These are phyloP conservation scores for Endothia cerciana DNA, from an alignment of 2,329 filamentous ascomycete genomes.

Conservation along the genomic window DNA sequence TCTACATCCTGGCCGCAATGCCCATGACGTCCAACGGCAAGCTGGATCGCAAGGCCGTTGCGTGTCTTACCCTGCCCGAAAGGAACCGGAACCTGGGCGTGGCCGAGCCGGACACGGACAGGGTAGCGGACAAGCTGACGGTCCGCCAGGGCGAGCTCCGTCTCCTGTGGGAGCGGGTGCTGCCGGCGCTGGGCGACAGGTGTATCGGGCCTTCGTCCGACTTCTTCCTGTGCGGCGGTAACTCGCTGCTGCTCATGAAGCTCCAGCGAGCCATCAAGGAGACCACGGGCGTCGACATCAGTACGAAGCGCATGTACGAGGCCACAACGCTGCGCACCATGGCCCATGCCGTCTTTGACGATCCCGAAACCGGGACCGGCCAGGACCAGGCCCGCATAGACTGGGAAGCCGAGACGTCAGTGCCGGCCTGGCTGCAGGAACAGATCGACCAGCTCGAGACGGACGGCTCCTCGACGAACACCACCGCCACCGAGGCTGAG, in stretches of 20 bases:
- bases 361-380: too few relatives aligned
- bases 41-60: slow-evolving; percentile 38
- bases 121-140: background rate
- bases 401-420: too few relatives aligned
- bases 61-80: slow-evolving; percentile 33
- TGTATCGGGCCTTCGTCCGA: slow-evolving; percentile 32
- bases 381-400: too few relatives aligned
- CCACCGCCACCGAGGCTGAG: too few relatives aligned
- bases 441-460: too few relatives aligned
- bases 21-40: slow-evolving; percentile 40
- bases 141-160: background rate
- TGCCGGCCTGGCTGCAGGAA: slow-evolving; percentile 42
- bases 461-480: too few relatives aligned
- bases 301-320: slow-evolving; percentile 40
- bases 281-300: slow-evolving; percentile 35
- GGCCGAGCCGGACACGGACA: background rate
- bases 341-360: too few relatives aligned
- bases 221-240: slow-evolving; percentile 48
- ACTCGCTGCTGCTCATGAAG: slow-evolving; percentile 44
- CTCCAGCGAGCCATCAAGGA: too few relatives aligned
- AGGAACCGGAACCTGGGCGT: background rate
- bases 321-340: too few relatives aligned
- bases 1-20: slow-evolving; percentile 35
- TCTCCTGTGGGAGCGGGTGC: background rate
- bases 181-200: background rate